Base-by-base conservation (phyloP, 768 basidiomycete genomes). In the Podaxis mareebaensis region DNA sequence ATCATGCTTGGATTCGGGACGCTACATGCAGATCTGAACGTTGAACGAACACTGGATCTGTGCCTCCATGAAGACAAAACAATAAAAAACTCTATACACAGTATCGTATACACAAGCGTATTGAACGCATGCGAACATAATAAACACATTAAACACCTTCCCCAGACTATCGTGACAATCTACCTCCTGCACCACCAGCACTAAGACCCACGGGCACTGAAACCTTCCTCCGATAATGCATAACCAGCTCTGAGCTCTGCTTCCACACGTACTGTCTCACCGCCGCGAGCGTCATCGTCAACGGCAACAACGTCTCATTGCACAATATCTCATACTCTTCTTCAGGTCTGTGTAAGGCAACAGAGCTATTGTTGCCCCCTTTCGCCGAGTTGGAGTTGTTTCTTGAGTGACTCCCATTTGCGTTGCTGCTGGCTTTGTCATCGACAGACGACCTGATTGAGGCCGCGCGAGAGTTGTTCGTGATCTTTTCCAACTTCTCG, bases 211-310 rank as follows among this genome's bases (percentile, higher is more conserved):
- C 22, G 0, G 11, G 22, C 5, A 40, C 10, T 17, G 17, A 17
- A 24, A 26, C 58, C 64, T 78, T 85, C 69, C 78, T 76, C 65
- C 93, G 84, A 72, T 95, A 95, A 72, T 91, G 80, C 86, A 95
- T 85, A 59, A 82, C 82, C 60, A 95, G 75, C 73, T 94, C 93
- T 5, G 79, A 79, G 17, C 83, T 76, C 67, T 90, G 89, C 68
- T 85, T 87, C 94, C 93, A 97, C 22, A 95, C 84, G 68, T 86
- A 97, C 73, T 96, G 94, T 64, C 93, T 87, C 63, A 96, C 89
- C 17, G 91, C 91, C 3, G 92, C 96, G 39, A 99, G 82, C 4
- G 92, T 96, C 88, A 96, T 95, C 66, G 89, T 87, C 28, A 91
- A 78, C 24, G 96, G 91, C 38, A 99, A 79, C 15, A 92, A 78